Evolutionary conservation across 2,329 filamentous ascomycete species (phyloP), one percentile per base, ranked within the genome.

Genomic region (Calonectria leucothoes): DNA sequence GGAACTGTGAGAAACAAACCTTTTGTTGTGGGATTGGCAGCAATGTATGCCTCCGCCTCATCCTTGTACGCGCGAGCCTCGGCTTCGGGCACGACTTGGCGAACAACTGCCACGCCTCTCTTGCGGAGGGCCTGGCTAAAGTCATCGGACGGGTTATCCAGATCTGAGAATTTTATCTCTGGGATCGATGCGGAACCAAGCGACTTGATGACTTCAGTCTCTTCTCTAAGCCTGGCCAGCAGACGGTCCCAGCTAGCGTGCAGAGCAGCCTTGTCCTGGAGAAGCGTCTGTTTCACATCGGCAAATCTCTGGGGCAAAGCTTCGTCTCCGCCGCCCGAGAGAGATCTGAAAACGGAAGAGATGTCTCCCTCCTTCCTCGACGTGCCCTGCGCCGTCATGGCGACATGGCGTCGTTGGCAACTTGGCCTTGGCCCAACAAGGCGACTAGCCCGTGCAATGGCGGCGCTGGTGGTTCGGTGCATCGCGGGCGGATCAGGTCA

Each of bases 331-430:
- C 49, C 65, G 12, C 65, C 65, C 8, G 65, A 67, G 8, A 67
- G 49, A 10, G 65, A 67, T 20, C 65, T 48, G 8, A 67, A 67
- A 11, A 67, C 65, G 17, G 65, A 67, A 23, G 65, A 67, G 25
- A 67, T 67, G 17, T 67, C 65, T 11, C 65, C 65, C 27, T 67
- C 65, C n/a, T 67, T 67, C 25, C 65, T 45, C 15, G 65, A 67
- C 20, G 14, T n/a, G 15, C 23, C 27, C 10, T 67, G 48, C 42
- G 17, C 23, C 4, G 65, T 11, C 23, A 23, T 33, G 14, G 49
- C 35, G 14, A 35, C 35, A 10, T 55, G 42, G 20, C 35, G 25
- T 33, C 49, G 49, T 7, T 48, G 65, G 27, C 51, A 48, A 2
- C 25, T 25, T 6, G 33, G 15, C 14, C 25, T 25, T 11, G 4